Evolutionary conservation across 257 asterid genomes (phyloP).

Genomic region (Asclepias syriaca): DNA sequence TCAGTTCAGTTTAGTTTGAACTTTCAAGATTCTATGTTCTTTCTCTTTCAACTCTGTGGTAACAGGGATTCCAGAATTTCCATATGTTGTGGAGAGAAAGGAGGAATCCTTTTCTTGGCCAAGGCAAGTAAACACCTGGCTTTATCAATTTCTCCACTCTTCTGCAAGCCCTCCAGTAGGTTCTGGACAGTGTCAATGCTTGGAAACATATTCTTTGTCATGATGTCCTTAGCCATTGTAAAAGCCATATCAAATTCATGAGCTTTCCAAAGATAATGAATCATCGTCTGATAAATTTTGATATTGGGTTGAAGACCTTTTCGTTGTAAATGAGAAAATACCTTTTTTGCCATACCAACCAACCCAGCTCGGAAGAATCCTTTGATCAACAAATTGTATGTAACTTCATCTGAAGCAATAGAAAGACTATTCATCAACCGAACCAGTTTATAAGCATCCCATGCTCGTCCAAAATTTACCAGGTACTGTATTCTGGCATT

Average conservation of each 20-base stretch:
- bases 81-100: slow-evolving; percentile 44
- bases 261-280: slow-evolving; percentile 58
- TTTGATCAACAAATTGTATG: slow-evolving; percentile 77
- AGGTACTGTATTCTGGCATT: slow-evolving; percentile 75
- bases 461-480: slow-evolving; percentile 52
- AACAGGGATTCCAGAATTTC: slow-evolving; percentile 38
- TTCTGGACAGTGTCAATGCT: slow-evolving; percentile 44
- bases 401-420: slow-evolving; percentile 54
- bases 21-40: slow-evolving; percentile 7
- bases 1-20: slow-evolving; percentile 2
- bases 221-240: slow-evolving; percentile 53
- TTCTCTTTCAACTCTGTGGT: slow-evolving; percentile 22
- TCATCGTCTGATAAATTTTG: slow-evolving; percentile 70
- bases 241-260: slow-evolving; percentile 51
- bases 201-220: slow-evolving; percentile 71
- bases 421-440: slow-evolving; percentile 37
- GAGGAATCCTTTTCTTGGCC: slow-evolving; percentile 57
- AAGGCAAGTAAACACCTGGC: slow-evolving; percentile 47
- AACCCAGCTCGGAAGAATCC: slow-evolving; percentile 55
- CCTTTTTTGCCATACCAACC: slow-evolving; percentile 53
- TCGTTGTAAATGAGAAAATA: slow-evolving; percentile 42
- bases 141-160: slow-evolving; percentile 36
- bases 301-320: slow-evolving; percentile 62
- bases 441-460: slow-evolving; percentile 67
- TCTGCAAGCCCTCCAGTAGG: slow-evolving; percentile 54